Evolutionary conservation across 2,329 filamentous ascomycete species (phyloP), one percentile per base, ranked within the genome.

Genomic region (Didymella lethalis): DNA sequence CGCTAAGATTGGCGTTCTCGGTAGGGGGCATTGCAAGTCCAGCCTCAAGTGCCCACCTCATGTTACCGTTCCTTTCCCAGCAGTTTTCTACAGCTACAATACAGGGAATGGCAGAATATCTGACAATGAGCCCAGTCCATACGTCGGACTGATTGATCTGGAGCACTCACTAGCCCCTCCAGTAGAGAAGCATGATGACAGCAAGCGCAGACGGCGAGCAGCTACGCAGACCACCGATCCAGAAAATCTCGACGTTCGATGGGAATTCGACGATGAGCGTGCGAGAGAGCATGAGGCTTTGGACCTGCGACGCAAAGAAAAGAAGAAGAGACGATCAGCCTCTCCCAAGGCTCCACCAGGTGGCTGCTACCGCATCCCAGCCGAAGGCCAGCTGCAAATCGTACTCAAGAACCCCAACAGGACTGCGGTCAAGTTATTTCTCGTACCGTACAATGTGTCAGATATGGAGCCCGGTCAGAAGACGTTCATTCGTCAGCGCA

Each of bases 371-470:
- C 89, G 95, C 43, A 97, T 99, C 52, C 95, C 95, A 0, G 89
- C 95, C 71, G 90, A 93, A 75, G 95, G 95, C 0, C 95, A 98
- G 77, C 82, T 99, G 14, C 95, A 99, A 70, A 96, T 99, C 64
- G 90, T 99, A 62, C 92, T 99, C 75, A 98, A 98, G 76, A 99
- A 98, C 70, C 94, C 93, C 16, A 97, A 98, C 80, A 98, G 98
- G 75, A 98, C 95, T 3, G 95, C 95, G 1, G 94, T 98, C 54
- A 98, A 99, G 76, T 82, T 99, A 0, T 98, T 98, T 68, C 83
- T 98, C 25, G 87, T 99, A 2, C 95, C 94, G 0, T 99, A 98
- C 68, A 93, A 98, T 73, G 82, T 99, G 1, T 85, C 87, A 0
- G 94, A 92, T 50, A 99, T 99, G 94, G 90, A 95, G 62, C 86